phyloP scores from a whole-genome alignment of 2,329 filamentous ascomycete species.

The Phialemonium atrogriseum region DNA sequence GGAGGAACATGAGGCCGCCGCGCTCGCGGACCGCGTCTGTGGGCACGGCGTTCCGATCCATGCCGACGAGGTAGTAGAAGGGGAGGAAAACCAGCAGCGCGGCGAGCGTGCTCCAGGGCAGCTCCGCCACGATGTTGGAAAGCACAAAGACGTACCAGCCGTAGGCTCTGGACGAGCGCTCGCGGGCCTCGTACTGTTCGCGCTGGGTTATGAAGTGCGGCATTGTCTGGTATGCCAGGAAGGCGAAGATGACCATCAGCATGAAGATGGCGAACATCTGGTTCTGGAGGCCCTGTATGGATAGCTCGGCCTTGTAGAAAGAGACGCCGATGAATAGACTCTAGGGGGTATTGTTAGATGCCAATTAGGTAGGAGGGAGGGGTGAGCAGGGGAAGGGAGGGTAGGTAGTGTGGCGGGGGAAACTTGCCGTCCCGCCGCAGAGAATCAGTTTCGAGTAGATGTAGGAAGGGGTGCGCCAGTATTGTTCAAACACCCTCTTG shows the following conservation, averaged over 20 bases:
- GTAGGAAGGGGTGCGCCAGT: too few species aligned
- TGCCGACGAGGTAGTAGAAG: conserved; percentile 59
- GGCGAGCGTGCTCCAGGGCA: conserved; percentile 58
- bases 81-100: conserved; percentile 53
- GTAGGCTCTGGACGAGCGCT: conserved; percentile 57
- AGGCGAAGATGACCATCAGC: conserved; percentile 55
- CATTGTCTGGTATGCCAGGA: conserved; percentile 53
- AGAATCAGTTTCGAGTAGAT: too few species aligned
- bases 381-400: too few species aligned
- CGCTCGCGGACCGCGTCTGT: conserved; percentile 16
- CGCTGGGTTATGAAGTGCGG: conserved; percentile 59
- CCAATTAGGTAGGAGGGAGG: too few species aligned
- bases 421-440: too few species aligned
- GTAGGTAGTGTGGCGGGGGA: too few species aligned
- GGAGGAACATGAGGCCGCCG: conserved; percentile 56
- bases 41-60: conserved; percentile 41
- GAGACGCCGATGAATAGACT: conserved; percentile 61
- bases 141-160: conserved; percentile 60
- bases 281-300: conserved; percentile 55
- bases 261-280: conserved; percentile 61
- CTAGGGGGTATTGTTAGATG: too few species aligned
- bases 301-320: conserved; percentile 49
- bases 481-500: too few species aligned
- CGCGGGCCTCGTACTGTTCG: conserved; percentile 58
- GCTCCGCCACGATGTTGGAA: conserved; percentile 56